phyloP scores from a whole-genome alignment of 805 yeast species.

The Tetrapisispora pingtungensis region DNA sequence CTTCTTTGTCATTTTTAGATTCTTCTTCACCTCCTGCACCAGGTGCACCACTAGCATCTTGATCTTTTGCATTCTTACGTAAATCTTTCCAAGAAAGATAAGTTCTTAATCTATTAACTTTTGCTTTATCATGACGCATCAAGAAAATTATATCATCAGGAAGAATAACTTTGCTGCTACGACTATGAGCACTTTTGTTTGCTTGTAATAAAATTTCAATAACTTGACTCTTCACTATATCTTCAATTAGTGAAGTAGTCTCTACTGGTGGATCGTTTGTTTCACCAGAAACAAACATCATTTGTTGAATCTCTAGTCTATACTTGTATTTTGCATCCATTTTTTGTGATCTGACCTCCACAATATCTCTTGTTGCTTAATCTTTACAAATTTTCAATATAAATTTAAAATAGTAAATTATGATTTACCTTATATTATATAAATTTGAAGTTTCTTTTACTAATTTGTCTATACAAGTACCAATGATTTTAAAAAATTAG shows the following conservation, averaged over 20 bases:
- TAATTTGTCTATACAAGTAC: too few species aligned
- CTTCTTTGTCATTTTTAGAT: conserved; percentile 23
- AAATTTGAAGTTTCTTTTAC: too few species aligned
- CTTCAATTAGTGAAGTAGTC: conserved; percentile 88
- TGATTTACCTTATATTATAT: too few species aligned
- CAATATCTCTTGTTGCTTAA: too few species aligned
- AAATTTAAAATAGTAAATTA: too few species aligned
- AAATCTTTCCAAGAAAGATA: conserved; percentile 96
- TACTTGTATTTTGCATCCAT: conserved; percentile 51
- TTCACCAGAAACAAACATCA: conserved; percentile 98
- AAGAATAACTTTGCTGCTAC: conserved; percentile 77
- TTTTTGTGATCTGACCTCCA: too few species aligned
- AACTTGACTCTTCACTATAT: conserved; percentile 90
- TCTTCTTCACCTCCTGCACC: conserved; percentile 35
- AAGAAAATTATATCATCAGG: conserved; percentile 91
- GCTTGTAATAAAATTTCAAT: conserved; percentile 74
- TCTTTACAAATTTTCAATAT: too few species aligned
- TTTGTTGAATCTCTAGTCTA: conserved; percentile 88
- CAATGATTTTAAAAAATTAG: too few species aligned
- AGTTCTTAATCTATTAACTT: conserved; percentile 82
- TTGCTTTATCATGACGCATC: conserved; percentile 87
- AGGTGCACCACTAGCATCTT: conserved; percentile 42
- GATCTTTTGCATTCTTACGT: conserved; percentile 67
- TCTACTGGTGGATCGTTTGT: conserved; percentile 88
- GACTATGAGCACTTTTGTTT: conserved; percentile 59